Conservation (phyloP, 305 asterid genomes). For the Fraxinus baroniana region DNA sequence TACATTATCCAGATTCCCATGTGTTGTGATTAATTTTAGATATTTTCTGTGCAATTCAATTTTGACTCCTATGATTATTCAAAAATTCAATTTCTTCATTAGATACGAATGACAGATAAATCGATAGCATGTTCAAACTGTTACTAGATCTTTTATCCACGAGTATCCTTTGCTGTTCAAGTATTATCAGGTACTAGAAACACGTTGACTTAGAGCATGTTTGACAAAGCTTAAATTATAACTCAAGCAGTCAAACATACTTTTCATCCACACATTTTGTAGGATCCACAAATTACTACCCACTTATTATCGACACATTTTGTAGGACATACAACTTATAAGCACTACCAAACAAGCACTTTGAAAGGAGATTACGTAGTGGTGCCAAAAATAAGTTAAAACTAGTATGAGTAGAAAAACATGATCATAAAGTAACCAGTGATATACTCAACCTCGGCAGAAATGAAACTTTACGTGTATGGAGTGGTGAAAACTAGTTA, state of each 20-base stretch:
- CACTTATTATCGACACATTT: not conserved
- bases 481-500: not conserved
- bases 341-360: not conserved
- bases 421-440: not conserved
- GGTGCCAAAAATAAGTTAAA: not conserved
- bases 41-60: not conserved
- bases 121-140: not conserved
- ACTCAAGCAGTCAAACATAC: not conserved
- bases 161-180: not conserved
- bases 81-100: not conserved
- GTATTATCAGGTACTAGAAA: not conserved
- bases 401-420: not conserved
- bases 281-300: not conserved
- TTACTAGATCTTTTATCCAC: not conserved
- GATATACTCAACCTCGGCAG: not conserved
- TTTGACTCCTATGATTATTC: not conserved
- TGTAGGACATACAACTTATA: not conserved
- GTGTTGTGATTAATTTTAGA: constrained; percentile 5
- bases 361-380: not conserved
- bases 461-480: not conserved
- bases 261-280: not conserved
- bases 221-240: not conserved
- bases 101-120: not conserved
- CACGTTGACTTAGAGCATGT: not conserved
- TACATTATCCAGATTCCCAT: not conserved